Percentiles rank a stretch among this genome's conserved stretches.
phyloP scores from a whole-genome alignment of 257 asterid species.

The Leptodermis oblonga region DNA sequence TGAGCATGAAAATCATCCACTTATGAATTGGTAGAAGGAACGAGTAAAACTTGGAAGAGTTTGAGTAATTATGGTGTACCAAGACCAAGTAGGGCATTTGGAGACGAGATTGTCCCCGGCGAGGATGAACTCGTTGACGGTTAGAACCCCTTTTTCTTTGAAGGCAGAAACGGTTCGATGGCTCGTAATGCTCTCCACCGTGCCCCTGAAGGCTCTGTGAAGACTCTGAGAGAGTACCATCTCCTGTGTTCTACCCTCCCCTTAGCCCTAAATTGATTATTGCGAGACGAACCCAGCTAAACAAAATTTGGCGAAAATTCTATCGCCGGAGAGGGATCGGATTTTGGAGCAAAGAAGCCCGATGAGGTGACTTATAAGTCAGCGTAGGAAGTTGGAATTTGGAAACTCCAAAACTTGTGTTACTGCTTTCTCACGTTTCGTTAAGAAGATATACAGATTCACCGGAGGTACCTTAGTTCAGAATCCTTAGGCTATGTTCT shows the following conservation, averaged over 20 bases:
- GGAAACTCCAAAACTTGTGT: no score
- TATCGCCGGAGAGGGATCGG: no score
- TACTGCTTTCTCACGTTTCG: no score
- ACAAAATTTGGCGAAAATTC: no score
- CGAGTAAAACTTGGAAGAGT: background rate
- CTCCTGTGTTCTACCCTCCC: background rate
- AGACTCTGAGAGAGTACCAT: conserved; percentile 77
- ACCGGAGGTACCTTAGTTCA: no score
- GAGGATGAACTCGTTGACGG: conserved; percentile 78
- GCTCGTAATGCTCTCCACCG: conserved; percentile 86
- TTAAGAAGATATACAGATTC: no score
- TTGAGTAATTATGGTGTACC: conserved; percentile 37
- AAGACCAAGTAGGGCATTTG: conserved; percentile 98
- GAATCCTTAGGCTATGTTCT: no score
- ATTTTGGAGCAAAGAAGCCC: no score
- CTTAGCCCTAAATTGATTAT: no score
- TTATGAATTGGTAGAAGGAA: background rate
- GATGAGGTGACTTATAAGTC: no score
- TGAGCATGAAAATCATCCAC: background rate
- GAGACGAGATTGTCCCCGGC: conserved; percentile 99
- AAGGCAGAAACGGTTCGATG: conserved; percentile 95
- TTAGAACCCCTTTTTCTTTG: conserved; percentile 95
- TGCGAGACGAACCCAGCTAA: no score
- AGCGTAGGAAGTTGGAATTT: no score
- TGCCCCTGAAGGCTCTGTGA: conserved; percentile 86